Conservation (phyloP, 768 basidiomycete genomes). For the Termitomyces sp. region DNA sequence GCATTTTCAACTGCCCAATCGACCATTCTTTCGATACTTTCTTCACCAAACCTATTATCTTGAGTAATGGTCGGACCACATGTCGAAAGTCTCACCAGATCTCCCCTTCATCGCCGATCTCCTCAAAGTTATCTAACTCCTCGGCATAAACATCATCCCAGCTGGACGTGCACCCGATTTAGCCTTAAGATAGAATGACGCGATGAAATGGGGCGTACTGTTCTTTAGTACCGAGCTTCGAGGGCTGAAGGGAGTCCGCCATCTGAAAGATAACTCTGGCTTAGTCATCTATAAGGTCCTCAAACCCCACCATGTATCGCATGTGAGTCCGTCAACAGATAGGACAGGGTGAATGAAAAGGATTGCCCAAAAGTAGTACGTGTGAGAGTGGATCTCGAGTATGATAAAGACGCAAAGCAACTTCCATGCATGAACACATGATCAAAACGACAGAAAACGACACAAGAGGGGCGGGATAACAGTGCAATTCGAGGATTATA, state of each 20-base stretch:
- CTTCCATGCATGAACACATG: background rate
- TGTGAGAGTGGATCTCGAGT: background rate
- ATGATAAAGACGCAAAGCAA: background rate
- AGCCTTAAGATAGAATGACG: background rate
- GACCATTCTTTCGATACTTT: conserved; percentile 74
- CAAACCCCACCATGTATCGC: background rate
- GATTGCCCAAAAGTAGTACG: background rate
- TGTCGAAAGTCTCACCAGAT: conserved; percentile 51
- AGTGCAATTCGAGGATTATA: conserved; percentile 10
- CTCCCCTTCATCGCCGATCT: conserved; percentile 81
- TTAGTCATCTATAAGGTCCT: conserved; percentile 23
- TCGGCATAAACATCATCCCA: conserved; percentile 75
- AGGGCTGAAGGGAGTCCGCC: conserved; percentile 43
- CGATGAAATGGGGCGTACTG: conserved; percentile 42
- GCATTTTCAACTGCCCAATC: conserved; percentile 58
- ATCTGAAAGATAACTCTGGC: conserved; percentile 14
- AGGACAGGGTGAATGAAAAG: background rate
- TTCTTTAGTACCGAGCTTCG: conserved; percentile 73
- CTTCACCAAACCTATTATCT: conserved; percentile 66
- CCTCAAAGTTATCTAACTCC: conserved; percentile 68
- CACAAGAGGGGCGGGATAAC: conserved; percentile 4
- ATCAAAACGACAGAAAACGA: background rate
- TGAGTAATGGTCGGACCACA: background rate
- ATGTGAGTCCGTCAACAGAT: background rate
- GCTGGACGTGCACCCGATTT: conserved; percentile 28